phyloP scores from a whole-genome alignment of 2,329 filamentous ascomycete genomes.

The Fusarium siculi region DNA sequence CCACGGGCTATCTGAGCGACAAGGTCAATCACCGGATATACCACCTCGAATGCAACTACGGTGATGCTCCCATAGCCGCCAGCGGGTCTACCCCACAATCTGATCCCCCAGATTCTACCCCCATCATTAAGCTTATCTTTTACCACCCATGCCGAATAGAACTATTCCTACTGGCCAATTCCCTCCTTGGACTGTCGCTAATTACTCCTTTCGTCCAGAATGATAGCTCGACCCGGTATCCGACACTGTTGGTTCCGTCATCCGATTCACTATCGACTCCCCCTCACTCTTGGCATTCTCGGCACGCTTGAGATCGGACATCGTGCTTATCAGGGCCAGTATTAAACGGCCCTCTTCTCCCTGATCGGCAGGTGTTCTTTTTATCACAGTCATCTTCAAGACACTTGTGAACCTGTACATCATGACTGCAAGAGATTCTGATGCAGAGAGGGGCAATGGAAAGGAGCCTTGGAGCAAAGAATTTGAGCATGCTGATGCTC shows the following conservation, averaged over 20 bases:
- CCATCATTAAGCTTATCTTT: conserved; percentile 1
- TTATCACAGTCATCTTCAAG: neutral
- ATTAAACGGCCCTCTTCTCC: neutral
- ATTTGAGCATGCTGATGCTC: neutral
- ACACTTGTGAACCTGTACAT: too few species aligned
- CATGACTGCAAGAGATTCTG: conserved; percentile 5
- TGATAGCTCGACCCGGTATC: conserved; percentile 12
- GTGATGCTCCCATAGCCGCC: neutral
- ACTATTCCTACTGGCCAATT: neutral
- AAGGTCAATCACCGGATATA: neutral
- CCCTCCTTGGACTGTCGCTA: neutral
- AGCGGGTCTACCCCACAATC: neutral
- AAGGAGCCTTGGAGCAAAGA: neutral
- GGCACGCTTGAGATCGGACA: neutral
- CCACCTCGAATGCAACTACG: neutral
- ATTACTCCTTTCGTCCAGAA: neutral
- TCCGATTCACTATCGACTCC: conserved; percentile 12
- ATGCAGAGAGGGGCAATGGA: neutral
- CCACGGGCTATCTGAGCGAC: too few species aligned
- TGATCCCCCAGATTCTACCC: conserved; percentile 5
- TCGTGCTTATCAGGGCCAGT: neutral
- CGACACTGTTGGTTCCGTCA: neutral
- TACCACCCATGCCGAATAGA: neutral
- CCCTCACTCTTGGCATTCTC: conserved; percentile 23
- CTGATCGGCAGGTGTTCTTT: neutral